Evolutionary conservation across 140 eudicot genomes (phyloP).

Genomic region (Anethum foeniculum): DNA sequence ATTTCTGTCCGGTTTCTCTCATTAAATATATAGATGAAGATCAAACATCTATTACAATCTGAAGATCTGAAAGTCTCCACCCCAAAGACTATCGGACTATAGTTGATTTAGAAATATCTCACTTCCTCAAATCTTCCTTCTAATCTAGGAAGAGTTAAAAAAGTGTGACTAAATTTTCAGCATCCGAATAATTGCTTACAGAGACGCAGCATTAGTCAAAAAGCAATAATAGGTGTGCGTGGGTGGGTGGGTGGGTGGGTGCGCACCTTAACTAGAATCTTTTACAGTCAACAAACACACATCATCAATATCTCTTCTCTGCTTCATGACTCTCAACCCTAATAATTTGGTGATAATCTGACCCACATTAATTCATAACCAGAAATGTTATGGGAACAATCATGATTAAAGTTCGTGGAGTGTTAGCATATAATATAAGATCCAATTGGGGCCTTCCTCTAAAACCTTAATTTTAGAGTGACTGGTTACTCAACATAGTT

Average conservation of each 20-base stretch:
- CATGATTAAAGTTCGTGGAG: not conserved
- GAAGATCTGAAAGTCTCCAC: not conserved
- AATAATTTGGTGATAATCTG: not conserved
- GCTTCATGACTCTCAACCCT: not conserved
- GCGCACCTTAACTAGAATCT: no score
- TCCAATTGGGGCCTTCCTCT: no score
- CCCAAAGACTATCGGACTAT: not conserved
- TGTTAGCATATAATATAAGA: no score
- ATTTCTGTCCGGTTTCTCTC: not conserved
- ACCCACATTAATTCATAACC: not conserved
- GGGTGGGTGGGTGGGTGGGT: no score
- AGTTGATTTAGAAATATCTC: not conserved
- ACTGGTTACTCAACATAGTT: no score
- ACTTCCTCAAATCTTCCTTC: not conserved
- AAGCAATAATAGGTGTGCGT: not conserved
- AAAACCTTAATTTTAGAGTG: no score
- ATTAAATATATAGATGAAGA: not conserved
- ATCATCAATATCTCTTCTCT: not conserved
- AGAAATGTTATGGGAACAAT: not conserved
- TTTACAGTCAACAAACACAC: not conserved
- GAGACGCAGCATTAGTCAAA: not conserved
- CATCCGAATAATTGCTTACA: not conserved
- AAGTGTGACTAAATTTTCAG: not conserved
- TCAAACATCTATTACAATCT: not conserved
- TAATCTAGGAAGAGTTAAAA: not conserved